Evolutionary conservation across 2,329 filamentous ascomycete species (phyloP), one percentile per base, ranked within the genome.

Genomic region (Fusarium drepaniforme): DNA sequence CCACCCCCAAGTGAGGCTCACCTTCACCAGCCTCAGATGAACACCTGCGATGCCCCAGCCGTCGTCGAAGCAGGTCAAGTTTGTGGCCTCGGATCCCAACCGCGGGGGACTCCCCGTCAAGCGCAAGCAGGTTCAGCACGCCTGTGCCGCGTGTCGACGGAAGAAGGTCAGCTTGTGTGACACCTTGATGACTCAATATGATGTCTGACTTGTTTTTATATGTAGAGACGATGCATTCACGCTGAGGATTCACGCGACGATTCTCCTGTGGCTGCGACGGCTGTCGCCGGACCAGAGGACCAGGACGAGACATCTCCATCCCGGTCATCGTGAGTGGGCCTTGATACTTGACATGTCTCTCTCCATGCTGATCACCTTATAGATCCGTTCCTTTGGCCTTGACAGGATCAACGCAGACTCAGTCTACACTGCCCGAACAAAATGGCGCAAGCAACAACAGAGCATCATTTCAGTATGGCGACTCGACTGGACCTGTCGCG

Each of bases 41-140:
- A 33, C 25, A 33, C 25, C 25, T 62, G 42, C 61, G 63, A 79
- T 78, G 77, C 67, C 75, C 44, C 51, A 67, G 18, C 69, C 25
- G 6, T 53, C 66, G 15, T 74, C 75, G 40, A 79, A 78, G 60
- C 77, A 81, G 66, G 88, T 91, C 80, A 90, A 87, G 77, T 91
- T 91, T 78, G 87, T 91, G 67, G 88, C 86, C 64, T 88, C 88
- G 15, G 88, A 91, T 79, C 83, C 84, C 8, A 83, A 83, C 28
- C 80, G 83, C 18, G 83, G 83, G 57, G 89, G 89, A 21, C 81
- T 90, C 68, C 89, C 89, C 6, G 83, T 89, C 65, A 92, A 92
- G 82, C 83, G 90, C 61, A 89, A 89, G 73, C 90, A 91, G 77
- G 88, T 90, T 25, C 85, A 87, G 67, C 89, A 90, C 35, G 90